Base-by-base conservation (phyloP, 2,329 filamentous ascomycete genomes). In the Claviceps capensis region DNA sequence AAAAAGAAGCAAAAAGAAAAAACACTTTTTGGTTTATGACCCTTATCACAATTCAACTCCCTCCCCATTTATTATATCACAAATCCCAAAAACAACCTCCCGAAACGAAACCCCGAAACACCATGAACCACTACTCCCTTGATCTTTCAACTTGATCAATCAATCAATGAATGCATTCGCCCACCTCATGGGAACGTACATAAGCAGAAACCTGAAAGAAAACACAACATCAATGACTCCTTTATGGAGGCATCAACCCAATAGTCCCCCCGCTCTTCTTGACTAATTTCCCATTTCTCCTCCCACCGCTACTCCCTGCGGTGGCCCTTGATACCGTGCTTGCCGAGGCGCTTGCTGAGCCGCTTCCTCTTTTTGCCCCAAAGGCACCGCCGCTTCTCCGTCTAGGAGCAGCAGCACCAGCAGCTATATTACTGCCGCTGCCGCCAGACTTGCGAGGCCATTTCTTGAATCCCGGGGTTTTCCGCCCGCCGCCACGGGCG, bases 181-280 rank as follows among this genome's bases (percentile, higher is more conserved):
- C 37, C 37, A n/a, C 26, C 26, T 30, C 26, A 30, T 30, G 26
- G 8, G 8, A 30, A 30, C 14, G 14, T 38, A 38, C 37, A 38
- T 38, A 30, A 30, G 45, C 5, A 17, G 19, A 17, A 14, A 11
- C 30, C 36, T n/a, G n/a, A 7, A 22, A 38, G 17, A 48, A 17
- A 17, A 40, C 8, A 17, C 23, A 26, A 17, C 23, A 26, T 5
- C 46, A 14, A 23, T 36, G 8, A 17, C 46, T 26, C 36, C 5
- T 44, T 34, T 57, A 70, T 47, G 67, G 46, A 14, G 69, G 67
- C 68, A 71, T 71, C 47, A 68, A 45, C 16, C 64, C 67, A 49
- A 72, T 71, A 14, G 61, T 61, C 5, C 65, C 61, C 2, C 61
- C 60, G 19, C 62, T 61, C 57, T 66, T 72, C 56, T 61, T 65